phyloP scores from a whole-genome alignment of 257 asterid species.

The Salvia splendens region DNA sequence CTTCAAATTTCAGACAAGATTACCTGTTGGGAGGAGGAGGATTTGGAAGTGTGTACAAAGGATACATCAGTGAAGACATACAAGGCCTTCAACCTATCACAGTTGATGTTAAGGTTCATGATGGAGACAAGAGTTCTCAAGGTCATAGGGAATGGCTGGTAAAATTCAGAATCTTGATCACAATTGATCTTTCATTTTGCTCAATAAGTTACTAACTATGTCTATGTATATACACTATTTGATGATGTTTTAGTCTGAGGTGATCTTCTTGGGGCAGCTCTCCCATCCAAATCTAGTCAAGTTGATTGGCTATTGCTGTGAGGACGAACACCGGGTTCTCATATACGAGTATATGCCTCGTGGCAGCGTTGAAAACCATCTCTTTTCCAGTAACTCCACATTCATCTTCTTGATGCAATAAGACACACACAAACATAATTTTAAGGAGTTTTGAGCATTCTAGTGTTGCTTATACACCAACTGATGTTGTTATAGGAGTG shows the following conservation, averaged over 20 bases:
- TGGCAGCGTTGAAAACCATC: slow-evolving; percentile 75
- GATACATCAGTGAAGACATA: slow-evolving; percentile 55
- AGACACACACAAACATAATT: no score
- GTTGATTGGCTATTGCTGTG: slow-evolving; percentile 78
- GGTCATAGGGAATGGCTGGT: slow-evolving; percentile 99
- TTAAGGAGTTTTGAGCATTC: no score
- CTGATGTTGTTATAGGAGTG: slow-evolving; percentile 50
- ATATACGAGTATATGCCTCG: slow-evolving; percentile 75
- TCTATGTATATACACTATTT: not conserved
- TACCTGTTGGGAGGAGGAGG: slow-evolving; percentile 95
- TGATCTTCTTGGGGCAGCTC: slow-evolving; percentile 76
- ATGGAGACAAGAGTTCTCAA: slow-evolving; percentile 85
- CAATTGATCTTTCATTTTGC: not conserved
- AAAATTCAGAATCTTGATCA: not conserved
- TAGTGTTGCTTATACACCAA: no score
- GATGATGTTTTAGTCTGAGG: slow-evolving; percentile 63
- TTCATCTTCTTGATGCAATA: not conserved
- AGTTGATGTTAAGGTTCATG: slow-evolving; percentile 93
- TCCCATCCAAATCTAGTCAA: slow-evolving; percentile 84
- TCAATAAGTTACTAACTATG: not conserved
- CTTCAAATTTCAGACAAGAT: slow-evolving; percentile 86
- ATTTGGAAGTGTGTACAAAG: slow-evolving; percentile 90
- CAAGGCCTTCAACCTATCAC: slow-evolving; percentile 52
- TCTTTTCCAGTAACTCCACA: slow-evolving; percentile 61
- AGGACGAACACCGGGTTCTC: slow-evolving; percentile 68